Percentiles rank a stretch among this genome's conserved stretches.
These are phyloP conservation scores for Phallus indusiatus DNA, from an alignment of 768 basidiomycete species.

Conservation along the genomic window DNA sequence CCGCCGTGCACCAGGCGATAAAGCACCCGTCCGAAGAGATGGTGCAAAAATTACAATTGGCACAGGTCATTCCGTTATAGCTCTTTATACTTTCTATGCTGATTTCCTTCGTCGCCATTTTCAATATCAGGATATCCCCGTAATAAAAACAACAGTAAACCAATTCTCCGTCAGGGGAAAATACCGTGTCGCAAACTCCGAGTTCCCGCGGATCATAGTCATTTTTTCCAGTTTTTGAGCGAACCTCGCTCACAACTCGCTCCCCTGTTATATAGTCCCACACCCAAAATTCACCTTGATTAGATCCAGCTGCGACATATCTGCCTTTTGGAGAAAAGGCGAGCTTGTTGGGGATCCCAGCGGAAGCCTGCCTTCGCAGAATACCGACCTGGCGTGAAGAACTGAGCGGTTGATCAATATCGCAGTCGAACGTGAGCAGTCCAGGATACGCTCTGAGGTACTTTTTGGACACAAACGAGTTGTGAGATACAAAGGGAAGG, in stretches of 20 bases:
- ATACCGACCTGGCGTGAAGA: slow-evolving; percentile 4
- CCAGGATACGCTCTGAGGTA: slow-evolving; percentile 11
- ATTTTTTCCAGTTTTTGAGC: not conserved
- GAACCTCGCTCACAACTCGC: not conserved
- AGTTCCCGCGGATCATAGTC: not conserved
- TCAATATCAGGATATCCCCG: no score
- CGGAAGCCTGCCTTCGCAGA: not conserved
- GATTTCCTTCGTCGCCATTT: no score
- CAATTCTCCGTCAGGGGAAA: no score
- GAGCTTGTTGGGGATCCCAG: not conserved
- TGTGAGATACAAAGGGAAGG: slow-evolving; percentile 23
- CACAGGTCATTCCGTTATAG: no score
- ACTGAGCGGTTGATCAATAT: slow-evolving; percentile 6
- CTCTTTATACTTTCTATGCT: no score
- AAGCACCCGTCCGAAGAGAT: no score
- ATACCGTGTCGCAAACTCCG: not conserved
- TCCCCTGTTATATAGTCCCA: not conserved
- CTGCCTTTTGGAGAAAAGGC: slow-evolving; percentile 17
- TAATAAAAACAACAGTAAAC: no score
- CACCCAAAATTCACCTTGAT: slow-evolving; percentile 11
- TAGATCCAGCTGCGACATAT: slow-evolving; percentile 18
- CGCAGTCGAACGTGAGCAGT: slow-evolving; percentile 8
- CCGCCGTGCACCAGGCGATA: no score
- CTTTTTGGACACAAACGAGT: slow-evolving; percentile 16
- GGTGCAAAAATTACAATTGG: no score